Evolutionary conservation across 768 basidiomycete genomes (phyloP), one percentile per base, ranked within the genome.

Genomic region (Russula virescens): DNA sequence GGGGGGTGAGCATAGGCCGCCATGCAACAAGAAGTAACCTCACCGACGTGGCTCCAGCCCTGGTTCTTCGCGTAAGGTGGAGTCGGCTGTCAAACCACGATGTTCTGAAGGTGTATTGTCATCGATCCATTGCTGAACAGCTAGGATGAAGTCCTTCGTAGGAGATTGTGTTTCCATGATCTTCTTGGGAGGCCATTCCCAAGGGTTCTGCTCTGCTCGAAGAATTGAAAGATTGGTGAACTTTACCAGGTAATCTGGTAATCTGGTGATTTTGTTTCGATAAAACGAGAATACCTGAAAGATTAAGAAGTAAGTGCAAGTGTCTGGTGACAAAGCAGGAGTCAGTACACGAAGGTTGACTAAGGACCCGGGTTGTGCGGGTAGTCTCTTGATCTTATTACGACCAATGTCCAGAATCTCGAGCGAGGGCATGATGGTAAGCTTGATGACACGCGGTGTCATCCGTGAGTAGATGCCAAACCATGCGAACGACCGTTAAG

Each of bases 381-480:
- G 97, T 23, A 98, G 77, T 53, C 79, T 77, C 71, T 82, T 86
- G 68, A 99, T 83, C 75, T 87, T 91, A 76, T 99, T 99, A 67
- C 91, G 86, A 66, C 92, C 94, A 47, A 99, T 81, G 73, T 99
- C 97, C 66, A 99, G 77, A 62, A 94, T 96, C 75, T 99, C 96
- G 58, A 99, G 80, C 7, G 88, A 87, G 3, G 88, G 84, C 77
- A 98, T 85, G 19, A 84, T 76, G 49, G 90, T 92, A 48, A 97
- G 79, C 94, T 96, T 68, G 14, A 48, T 54, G 34, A 65, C 55
- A 53, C 53, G 47, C 16, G 48, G 65, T 26, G 35, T 52, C 31
- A 53, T 23, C 38, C 26, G 14, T 56, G 23, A 45, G 16, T 38
- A 14, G 59, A 42, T n/a, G 8, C 13, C 19, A 25, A 51, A 7